Base-by-base conservation (phyloP, 2,329 filamentous ascomycete species). In the Venturia effusa region DNA sequence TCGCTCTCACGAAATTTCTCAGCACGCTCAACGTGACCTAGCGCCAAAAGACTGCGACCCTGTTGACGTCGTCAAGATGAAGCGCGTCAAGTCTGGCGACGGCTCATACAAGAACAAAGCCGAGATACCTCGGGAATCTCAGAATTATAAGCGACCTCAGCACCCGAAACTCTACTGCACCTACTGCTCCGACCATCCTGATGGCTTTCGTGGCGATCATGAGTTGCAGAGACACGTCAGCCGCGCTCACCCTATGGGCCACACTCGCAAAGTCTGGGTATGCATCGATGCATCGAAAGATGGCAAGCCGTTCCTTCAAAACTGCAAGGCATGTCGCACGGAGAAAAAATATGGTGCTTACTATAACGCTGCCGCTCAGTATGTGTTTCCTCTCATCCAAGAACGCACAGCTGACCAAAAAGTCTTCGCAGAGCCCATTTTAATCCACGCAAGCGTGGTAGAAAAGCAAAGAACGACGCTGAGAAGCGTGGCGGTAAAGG, bases 341-440 rank as follows among this genome's bases (percentile, higher is more conserved):
- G 78, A 82, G 64, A 97, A 96, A 79, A 83, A 84, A 65, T 97
- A 97, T 69, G 89, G 89, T 3, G 90, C 89, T 19, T 94, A 97
- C 77, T 97, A 97, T 77, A 97, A 97, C 70, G 93, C 92, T 0
- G 92, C 92, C 0, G 93, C 92, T 0, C 93, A 97, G 63, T 64
- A 60, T 39, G 63, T 61, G 10, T 13, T 22, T 30, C 10, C 34
- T 10, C n/a, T 22, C 39, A 22, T 19, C 8, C 37, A 27, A 19
- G 27, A 4, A 61, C 13, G 22, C 43, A 1, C 13, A 19, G 22
- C 63, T 61, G n/a, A 64, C 57, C 27, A n/a, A 19, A 22, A n/a
- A 64, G 63, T 73, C 82, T 97, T 10, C 84, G 92, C 51, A 86
- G 93, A 61, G 88, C 88, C 0, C 93, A 97, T 73, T 97, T 97